Conservation (phyloP, 2,329 filamentous ascomycete genomes). For the Talaromyces sp. region DNA sequence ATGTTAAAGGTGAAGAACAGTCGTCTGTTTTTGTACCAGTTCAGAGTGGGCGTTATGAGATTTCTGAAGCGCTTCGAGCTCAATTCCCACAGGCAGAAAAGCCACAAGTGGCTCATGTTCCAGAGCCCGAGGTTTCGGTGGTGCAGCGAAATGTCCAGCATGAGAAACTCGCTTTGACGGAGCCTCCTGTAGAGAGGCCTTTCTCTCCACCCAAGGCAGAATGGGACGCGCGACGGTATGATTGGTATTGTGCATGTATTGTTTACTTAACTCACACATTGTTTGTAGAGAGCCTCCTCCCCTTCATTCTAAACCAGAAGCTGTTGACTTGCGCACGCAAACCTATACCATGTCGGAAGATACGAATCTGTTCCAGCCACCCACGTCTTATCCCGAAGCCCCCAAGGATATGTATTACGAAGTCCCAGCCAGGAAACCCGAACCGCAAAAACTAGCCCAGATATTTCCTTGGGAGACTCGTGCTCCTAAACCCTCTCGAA, state of each 20-base stretch:
- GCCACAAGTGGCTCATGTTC: conserved; percentile 28
- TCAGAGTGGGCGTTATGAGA: conserved; percentile 4
- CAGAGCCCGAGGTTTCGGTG: conserved; percentile 33
- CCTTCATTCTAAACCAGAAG: conserved; percentile 71
- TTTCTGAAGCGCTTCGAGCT: not conserved
- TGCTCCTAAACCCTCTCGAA: conserved; percentile 53
- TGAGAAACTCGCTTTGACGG: not conserved
- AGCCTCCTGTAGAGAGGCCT: conserved; percentile 28
- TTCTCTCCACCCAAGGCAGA: conserved; percentile 55
- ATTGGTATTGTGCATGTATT: conserved; percentile 2
- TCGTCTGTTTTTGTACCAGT: conserved; percentile 26
- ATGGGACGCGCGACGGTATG: conserved; percentile 60
- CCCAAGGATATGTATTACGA: conserved; percentile 86
- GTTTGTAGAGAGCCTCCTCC: conserved; percentile 55
- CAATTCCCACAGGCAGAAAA: conserved; percentile 15
- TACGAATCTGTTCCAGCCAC: conserved; percentile 68
- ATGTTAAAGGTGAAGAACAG: conserved; percentile 42
- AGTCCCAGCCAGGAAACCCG: conserved; percentile 57
- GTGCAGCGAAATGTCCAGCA: conserved; percentile 35
- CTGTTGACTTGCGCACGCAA: conserved; percentile 70
- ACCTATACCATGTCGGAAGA: conserved; percentile 82
- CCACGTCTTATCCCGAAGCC: conserved; percentile 71
- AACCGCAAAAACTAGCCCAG: conserved; percentile 55
- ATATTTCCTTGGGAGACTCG: conserved; percentile 90
- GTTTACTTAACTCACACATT: conserved; percentile 11